Percentiles rank a stretch among this genome's conserved stretches.
These are phyloP conservation scores for Primulina eburnea DNA, from an alignment of 257 asterid genomes.

Conservation along the genomic window DNA sequence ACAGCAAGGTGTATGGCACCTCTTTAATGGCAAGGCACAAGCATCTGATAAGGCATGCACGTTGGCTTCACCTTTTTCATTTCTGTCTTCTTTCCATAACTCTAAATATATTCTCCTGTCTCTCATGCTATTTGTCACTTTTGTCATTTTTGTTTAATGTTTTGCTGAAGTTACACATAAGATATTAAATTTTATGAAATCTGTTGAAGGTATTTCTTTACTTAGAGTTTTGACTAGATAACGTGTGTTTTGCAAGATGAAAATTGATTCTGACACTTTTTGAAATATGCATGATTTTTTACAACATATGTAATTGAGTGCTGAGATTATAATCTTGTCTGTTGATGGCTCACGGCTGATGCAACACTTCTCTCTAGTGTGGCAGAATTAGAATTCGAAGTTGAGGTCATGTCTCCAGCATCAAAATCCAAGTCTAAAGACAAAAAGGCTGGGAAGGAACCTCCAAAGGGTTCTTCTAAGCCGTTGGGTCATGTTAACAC, in stretches of 20 bases:
- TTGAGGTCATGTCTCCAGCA: constrained; percentile 65
- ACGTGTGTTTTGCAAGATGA: not conserved
- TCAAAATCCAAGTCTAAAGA: constrained; percentile 75
- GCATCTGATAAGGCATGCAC: not conserved
- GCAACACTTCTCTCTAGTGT: constrained; percentile 19
- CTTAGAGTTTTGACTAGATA: not conserved
- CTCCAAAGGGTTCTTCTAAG: constrained; percentile 58
- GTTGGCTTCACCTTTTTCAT: not conserved
- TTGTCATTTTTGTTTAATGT: no score
- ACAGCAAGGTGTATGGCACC: not conserved
- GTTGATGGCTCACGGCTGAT: constrained; percentile 23
- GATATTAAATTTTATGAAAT: not conserved
- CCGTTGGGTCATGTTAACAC: constrained; percentile 52
- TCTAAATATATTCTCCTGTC: not conserved
- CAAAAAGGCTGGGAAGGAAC: constrained; percentile 70
- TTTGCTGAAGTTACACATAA: not conserved
- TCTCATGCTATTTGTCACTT: not conserved
- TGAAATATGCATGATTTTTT: not conserved
- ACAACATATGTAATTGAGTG: constrained; percentile 16
- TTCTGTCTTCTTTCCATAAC: not conserved
- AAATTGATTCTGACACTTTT: not conserved
- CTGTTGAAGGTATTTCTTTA: no score
- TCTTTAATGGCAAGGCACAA: not conserved
- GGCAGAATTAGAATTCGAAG: constrained; percentile 39
- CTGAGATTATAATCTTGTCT: not conserved